These are phyloP conservation scores for Glycyrrhiza uralensis DNA, from an alignment of 306 rosid species.

Conservation along the genomic window DNA sequence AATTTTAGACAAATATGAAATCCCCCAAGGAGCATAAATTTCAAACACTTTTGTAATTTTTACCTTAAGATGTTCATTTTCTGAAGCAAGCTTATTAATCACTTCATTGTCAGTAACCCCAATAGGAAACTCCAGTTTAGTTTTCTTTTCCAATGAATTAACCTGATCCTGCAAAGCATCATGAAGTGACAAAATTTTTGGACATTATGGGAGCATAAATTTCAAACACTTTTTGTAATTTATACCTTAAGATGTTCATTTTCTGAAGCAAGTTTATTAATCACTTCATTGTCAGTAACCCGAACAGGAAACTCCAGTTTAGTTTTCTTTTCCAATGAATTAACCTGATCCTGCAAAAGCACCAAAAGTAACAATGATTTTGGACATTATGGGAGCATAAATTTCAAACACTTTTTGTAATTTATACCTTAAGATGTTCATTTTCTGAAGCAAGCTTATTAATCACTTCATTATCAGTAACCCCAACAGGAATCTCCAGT, in stretches of 20 bases:
- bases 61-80: conserved; percentile 57
- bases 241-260: conserved; percentile 71
- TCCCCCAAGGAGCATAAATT: background rate
- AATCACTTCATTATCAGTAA: conserved; percentile 51
- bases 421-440: conserved; percentile 63
- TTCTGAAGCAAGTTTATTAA: conserved; percentile 59
- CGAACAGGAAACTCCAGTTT: conserved; percentile 39
- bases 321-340: conserved; percentile 18
- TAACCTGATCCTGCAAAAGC: conserved; percentile 13
- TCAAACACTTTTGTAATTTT: background rate
- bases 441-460: conserved; percentile 61
- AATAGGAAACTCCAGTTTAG: conserved; percentile 37
- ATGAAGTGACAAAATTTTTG: conserved; percentile 3
- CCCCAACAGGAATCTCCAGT: conserved; percentile 39
- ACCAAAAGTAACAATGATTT: conserved; percentile 5
- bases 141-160: conserved; percentile 63
- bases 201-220: background rate
- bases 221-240: conserved; percentile 1
- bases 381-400: background rate
- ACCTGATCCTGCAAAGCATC: conserved; percentile 58
- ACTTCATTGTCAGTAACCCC: conserved; percentile 43
- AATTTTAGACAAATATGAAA: conserved; percentile 6
- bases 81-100: conserved; percentile 53
- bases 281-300: conserved; percentile 45
- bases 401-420: background rate